Base-by-base conservation (phyloP, 495 filamentous ascomycete species). In the Hypomontagnella monticulosa region DNA sequence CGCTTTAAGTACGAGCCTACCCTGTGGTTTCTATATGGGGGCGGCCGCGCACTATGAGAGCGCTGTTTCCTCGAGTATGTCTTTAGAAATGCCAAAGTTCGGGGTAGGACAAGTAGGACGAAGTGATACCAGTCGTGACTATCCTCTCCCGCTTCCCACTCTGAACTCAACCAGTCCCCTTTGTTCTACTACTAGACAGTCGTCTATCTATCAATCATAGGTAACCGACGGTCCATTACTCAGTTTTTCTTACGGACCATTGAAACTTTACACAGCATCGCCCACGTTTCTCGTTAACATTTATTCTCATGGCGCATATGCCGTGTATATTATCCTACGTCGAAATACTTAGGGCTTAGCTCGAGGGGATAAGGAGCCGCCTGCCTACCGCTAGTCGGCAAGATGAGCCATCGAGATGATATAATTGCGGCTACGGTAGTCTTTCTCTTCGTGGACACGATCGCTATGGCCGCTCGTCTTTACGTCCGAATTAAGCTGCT, bases 401-500 rank as follows among this genome's bases (percentile, higher is more conserved):
- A 46, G 11, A 73, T 73, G 71, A 62, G 53, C 12, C 49, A 71
- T 20, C 64, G 61, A 23, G 58, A 71, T 1, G 60, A 62, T 32
- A 9, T 73, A 27, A 51, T 71, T 18, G 71, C 55, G 9, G 71
- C 64, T 11, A 65, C 65, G 57, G 41, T 46, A 33, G 38, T 71
- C 14, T 73, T 73, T 41, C 57, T 73, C 4, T 23, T 73, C 3
- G 50, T 73, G 5, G 53, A 73, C 20, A 67, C 10, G 8, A 15
- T 50, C 11, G 65, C 61, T 19, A 60, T 73, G 8, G 57, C 62
- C 10, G 57, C 68, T 7, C 68, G 68, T 10, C 51, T 73, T 18
- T 73, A 71, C 42, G 71, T 73, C 12, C 68, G 71, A 30, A 67
- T 47, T 7, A 66, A 40, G 34, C 49, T 73, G 46, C 48, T 73